Conservation (phyloP, 441 rosid species). For the Hura crepitans region DNA sequence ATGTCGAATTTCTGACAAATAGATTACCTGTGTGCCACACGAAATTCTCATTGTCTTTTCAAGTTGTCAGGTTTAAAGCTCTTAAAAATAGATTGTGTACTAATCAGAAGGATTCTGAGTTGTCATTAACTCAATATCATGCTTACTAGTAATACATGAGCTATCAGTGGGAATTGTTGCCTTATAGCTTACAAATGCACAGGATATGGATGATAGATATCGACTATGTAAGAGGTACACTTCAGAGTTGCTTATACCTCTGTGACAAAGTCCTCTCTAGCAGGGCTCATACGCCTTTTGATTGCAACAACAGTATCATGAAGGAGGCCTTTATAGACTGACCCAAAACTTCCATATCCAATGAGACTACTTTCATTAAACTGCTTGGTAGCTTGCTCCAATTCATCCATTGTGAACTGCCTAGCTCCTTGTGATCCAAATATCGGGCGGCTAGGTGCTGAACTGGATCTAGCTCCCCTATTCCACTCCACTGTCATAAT, state of each 20-base stretch:
- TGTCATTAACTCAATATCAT: not conserved
- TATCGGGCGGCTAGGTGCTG: conserved; percentile 27
- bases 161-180: not conserved
- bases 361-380: conserved; percentile 44
- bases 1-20: conserved; percentile 52
- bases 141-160: not conserved
- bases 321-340: conserved; percentile 49
- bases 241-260: conserved; percentile 38
- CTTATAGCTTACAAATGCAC: not conserved
- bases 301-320: conserved; percentile 45
- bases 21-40: conserved; percentile 37
- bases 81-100: not conserved
- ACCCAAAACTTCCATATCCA: conserved; percentile 56
- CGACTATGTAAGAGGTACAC: not conserved
- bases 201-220: not conserved
- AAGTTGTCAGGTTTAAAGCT: not conserved
- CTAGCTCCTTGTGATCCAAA: conserved; percentile 31
- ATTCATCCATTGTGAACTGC: conserved; percentile 49
- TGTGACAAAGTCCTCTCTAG: conserved; percentile 36
- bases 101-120: not conserved
- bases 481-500: conserved; percentile 37
- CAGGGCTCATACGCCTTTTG: conserved; percentile 37
- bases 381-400: conserved; percentile 52
- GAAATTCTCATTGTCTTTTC: conserved; percentile 18
- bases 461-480: conserved; percentile 36